A percentile compares a stretch with the other conserved stretches of the same genome.
These are phyloP conservation scores for Sporothrix mexicana DNA, from an alignment of 2,329 filamentous ascomycete species.

Conservation along the genomic window DNA sequence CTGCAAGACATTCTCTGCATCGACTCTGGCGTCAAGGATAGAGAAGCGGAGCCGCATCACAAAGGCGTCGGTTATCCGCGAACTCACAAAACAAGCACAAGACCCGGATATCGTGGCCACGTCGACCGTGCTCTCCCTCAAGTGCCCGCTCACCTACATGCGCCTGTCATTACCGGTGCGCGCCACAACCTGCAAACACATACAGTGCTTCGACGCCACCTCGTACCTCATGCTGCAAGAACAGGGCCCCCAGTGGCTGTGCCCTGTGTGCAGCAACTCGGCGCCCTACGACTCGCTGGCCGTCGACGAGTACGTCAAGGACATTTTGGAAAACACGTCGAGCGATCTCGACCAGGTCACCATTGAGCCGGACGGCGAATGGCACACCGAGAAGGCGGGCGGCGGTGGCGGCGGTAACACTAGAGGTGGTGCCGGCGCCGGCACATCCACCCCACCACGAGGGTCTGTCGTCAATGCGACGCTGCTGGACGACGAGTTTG, in stretches of 20 bases:
- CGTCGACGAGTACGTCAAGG: conserved; percentile 89
- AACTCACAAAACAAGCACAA: conserved; percentile 80
- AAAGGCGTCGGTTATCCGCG: conserved; percentile 79
- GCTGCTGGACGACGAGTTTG: conserved; percentile 31
- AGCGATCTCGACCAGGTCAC: conserved; percentile 80
- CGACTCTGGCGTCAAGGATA: conserved; percentile 72
- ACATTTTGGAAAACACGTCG: conserved; percentile 79
- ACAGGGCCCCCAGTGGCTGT: conserved; percentile 96
- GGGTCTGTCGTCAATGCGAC: not conserved
- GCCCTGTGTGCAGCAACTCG: conserved; percentile 86
- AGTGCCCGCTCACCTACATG: conserved; percentile 88
- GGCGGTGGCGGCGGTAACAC: conserved; percentile 20
- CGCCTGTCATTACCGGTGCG: conserved; percentile 81
- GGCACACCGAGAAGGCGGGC: conserved; percentile 53
- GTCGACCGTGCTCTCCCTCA: conserved; percentile 86
- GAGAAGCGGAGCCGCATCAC: conserved; percentile 73
- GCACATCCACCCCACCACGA: not conserved
- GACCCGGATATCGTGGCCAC: conserved; percentile 90
- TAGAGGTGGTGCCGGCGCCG: conserved; percentile 20
- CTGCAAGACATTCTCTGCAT: conserved; percentile 73
- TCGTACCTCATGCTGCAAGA: conserved; percentile 94
- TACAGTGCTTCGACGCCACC: conserved; percentile 92
- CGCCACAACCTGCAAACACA: conserved; percentile 79
- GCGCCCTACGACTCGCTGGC: conserved; percentile 82
- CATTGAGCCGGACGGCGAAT: conserved; percentile 84